phyloP scores from a whole-genome alignment of 495 filamentous ascomycete genomes.

The Hypoxylon trugodes region DNA sequence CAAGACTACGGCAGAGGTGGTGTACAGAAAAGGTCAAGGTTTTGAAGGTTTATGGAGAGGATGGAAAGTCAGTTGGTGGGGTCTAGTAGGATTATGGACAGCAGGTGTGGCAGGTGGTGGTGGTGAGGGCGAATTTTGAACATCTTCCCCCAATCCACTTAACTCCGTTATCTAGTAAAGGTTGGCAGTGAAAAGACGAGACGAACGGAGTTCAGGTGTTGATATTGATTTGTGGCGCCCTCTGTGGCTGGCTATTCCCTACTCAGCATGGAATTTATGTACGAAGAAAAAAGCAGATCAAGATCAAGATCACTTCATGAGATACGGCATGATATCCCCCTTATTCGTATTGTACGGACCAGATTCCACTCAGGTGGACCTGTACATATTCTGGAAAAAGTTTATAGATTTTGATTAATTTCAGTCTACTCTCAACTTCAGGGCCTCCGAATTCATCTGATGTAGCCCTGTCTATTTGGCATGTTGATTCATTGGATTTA shows the following conservation, averaged over 20 bases:
- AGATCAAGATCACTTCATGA: constrained; percentile 38
- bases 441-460: background rate
- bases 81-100: constrained; percentile 84
- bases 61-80: constrained; percentile 97
- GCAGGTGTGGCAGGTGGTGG: constrained; percentile 54
- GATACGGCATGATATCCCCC: constrained; percentile 47
- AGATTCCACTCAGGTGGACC: constrained; percentile 10
- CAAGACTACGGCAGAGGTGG: constrained; percentile 51
- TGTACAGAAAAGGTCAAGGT: constrained; percentile 77
- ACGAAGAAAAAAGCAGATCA: constrained; percentile 22
- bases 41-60: constrained; percentile 86
- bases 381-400: constrained; percentile 9
- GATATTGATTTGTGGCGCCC: constrained; percentile 1
- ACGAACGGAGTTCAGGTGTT: constrained; percentile 26
- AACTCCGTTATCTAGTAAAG: background rate
- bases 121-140: constrained; percentile 59
- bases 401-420: constrained; percentile 18
- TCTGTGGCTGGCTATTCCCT: constrained; percentile 21
- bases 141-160: background rate
- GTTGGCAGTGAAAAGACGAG: background rate
- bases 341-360: constrained; percentile 32
- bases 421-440: constrained; percentile 29
- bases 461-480: background rate
- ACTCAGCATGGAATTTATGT: constrained; percentile 23
- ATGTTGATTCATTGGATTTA: background rate